phyloP scores from a whole-genome alignment of 495 filamentous ascomycete species.

The Aspergillus bridgeri region DNA sequence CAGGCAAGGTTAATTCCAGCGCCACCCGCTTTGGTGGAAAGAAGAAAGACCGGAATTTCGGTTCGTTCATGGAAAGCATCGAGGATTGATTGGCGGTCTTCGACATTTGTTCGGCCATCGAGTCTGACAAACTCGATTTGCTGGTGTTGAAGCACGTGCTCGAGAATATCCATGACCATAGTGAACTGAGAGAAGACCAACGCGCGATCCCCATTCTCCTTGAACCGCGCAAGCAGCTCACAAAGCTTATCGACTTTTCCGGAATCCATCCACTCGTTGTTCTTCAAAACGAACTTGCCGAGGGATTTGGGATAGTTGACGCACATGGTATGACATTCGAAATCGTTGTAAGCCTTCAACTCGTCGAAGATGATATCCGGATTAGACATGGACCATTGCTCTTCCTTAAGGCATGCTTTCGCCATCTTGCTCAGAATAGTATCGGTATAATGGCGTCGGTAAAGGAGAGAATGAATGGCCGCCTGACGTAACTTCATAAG shows the following conservation, averaged over 20 bases:
- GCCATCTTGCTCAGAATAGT: conserved; percentile 72
- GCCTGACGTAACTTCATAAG: conserved; percentile 92
- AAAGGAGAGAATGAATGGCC: conserved; percentile 87
- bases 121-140: conserved; percentile 73
- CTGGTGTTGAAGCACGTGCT: conserved; percentile 71
- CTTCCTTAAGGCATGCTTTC: conserved; percentile 65
- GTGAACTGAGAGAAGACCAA: conserved; percentile 93
- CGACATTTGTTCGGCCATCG: conserved; percentile 80
- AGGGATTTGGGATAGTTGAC: conserved; percentile 64
- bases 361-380: conserved; percentile 67
- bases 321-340: conserved; percentile 79
- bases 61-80: conserved; percentile 76
- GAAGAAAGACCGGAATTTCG: conserved; percentile 83
- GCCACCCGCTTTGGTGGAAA: conserved; percentile 90
- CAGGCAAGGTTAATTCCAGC: conserved; percentile 92
- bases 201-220: conserved; percentile 77
- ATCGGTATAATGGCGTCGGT: conserved; percentile 75
- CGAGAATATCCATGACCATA: conserved; percentile 84
- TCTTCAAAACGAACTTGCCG: conserved; percentile 63
- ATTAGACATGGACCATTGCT: conserved; percentile 55
- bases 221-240: conserved; percentile 67
- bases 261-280: conserved; percentile 84
- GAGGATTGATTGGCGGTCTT: conserved; percentile 74
- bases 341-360: conserved; percentile 71
- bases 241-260: conserved; percentile 81